Percentiles rank a stretch among this genome's conserved stretches.
Conservation (phyloP, 345 rosid genomes). For the Sisymbrium irio region DNA sequence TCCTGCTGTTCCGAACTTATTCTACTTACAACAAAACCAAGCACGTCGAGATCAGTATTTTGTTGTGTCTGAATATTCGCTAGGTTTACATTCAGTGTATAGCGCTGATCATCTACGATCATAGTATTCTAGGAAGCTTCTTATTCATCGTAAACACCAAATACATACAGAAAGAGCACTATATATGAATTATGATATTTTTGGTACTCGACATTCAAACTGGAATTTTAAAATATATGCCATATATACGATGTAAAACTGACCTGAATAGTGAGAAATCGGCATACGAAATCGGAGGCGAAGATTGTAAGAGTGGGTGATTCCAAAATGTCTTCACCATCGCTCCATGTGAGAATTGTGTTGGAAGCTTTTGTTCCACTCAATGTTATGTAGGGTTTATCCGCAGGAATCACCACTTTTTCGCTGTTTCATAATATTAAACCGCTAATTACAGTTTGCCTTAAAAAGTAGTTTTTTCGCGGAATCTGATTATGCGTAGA, state of each 20-base stretch:
- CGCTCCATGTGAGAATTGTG: conserved; percentile 51
- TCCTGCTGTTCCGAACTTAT: conserved; percentile 47
- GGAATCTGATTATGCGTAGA: neutral
- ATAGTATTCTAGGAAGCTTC: neutral
- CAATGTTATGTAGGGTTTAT: conserved; percentile 71
- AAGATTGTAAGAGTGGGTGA: conserved; percentile 55
- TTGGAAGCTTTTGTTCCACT: conserved; percentile 53
- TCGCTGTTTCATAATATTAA: conserved; percentile 38
- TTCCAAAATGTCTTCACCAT: conserved; percentile 45
- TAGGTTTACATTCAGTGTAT: neutral
- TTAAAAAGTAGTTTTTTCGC: neutral
- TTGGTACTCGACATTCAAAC: neutral
- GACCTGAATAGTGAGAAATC: conserved; percentile 65
- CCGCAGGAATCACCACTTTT: conserved; percentile 55
- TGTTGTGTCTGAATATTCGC: neutral
- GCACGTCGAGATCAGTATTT: neutral
- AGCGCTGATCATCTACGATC: neutral
- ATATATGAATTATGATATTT: neutral
- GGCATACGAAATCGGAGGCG: conserved; percentile 64
- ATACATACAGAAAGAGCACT: neutral
- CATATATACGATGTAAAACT: neutral
- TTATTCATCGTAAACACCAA: neutral
- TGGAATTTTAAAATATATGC: neutral
- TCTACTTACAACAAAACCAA: conserved; percentile 32
- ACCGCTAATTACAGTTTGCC: neutral